Conservation (phyloP, 2,329 filamentous ascomycete genomes). For the Fusarium palustre region DNA sequence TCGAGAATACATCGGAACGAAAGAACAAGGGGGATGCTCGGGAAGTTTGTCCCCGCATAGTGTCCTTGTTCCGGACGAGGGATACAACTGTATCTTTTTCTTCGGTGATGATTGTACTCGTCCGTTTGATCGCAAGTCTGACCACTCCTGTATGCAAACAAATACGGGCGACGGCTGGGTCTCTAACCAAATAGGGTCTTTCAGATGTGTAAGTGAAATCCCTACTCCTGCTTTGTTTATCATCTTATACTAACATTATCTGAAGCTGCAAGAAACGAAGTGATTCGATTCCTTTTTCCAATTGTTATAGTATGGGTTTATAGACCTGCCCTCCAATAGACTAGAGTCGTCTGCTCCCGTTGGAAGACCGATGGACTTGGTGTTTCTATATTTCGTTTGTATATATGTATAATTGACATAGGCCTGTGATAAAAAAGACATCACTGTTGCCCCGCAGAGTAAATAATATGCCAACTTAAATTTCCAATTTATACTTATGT, state of each 20-base stretch:
- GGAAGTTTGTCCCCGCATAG: background rate
- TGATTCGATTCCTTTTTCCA: too few species aligned
- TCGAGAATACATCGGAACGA: background rate
- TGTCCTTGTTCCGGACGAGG: background rate
- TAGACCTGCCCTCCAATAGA: too few species aligned
- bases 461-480: too few species aligned
- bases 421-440: too few species aligned
- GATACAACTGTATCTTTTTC: background rate
- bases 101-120: background rate
- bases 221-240: background rate
- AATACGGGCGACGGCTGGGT: background rate
- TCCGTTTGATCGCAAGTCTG: background rate
- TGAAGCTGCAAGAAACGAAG: background rate
- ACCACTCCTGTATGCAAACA: background rate
- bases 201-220: background rate
- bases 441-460: rapidly evolving
- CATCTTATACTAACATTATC: background rate
- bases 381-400: too few species aligned
- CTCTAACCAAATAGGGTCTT: background rate
- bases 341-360: too few species aligned
- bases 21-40: background rate
- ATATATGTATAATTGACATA: too few species aligned
- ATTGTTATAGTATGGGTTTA: too few species aligned
- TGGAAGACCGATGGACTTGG: too few species aligned
- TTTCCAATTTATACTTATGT: too few species aligned